Evolutionary conservation across 257 asterid species (phyloP).

Genomic region (Nicotiana paniculata): DNA sequence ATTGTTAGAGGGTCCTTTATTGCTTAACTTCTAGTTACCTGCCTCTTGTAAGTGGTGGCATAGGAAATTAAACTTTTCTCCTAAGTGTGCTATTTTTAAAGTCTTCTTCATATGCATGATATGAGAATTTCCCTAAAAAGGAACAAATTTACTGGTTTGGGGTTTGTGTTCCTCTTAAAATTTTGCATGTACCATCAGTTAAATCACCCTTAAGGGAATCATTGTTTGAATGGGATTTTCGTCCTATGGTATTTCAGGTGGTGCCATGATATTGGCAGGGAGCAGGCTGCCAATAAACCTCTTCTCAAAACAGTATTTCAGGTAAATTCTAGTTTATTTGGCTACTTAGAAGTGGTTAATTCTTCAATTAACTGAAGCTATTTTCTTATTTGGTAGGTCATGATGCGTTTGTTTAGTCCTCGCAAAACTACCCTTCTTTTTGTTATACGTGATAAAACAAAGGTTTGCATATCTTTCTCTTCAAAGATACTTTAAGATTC

Average conservation of each 20-base stretch:
- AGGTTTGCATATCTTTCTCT: conserved; percentile 27
- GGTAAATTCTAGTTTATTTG: conserved; percentile 16
- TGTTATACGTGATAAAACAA: conserved; percentile 52
- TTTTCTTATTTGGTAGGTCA: conserved; percentile 31
- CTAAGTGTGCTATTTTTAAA: background rate
- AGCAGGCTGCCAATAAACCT: conserved; percentile 30
- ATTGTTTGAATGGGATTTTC: background rate
- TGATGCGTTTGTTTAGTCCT: conserved; percentile 46
- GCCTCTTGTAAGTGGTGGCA: background rate
- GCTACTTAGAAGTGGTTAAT: background rate
- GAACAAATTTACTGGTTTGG: background rate
- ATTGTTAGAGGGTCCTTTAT: background rate
- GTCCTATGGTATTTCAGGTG: conserved; percentile 16
- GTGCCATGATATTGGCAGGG: conserved; percentile 36
- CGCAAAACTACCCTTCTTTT: conserved; percentile 49
- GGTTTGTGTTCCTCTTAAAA: background rate
- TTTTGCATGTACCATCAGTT: background rate
- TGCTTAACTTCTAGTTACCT: background rate
- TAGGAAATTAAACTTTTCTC: background rate
- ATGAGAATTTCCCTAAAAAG: background rate
- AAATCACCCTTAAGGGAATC: background rate
- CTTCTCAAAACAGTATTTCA: conserved; percentile 31
- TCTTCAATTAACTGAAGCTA: background rate
- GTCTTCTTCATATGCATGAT: background rate
- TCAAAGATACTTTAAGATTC: background rate